Evolutionary conservation across 2,329 filamentous ascomycete species (phyloP).

Genomic region (Elsinoe australis): DNA sequence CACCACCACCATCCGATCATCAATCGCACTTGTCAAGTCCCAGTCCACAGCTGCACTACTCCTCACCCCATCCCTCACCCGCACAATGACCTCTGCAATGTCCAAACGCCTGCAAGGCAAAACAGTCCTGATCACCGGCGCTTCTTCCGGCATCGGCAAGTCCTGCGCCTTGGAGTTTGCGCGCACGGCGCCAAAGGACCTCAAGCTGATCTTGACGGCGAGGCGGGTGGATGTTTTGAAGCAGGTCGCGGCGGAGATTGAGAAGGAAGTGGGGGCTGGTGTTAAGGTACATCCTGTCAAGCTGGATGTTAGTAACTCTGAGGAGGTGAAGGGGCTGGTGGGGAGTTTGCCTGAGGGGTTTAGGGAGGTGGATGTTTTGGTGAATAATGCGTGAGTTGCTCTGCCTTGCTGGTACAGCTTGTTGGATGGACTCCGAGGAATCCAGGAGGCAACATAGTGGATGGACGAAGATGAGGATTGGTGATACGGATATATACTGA

Average conservation of each 20-base stretch:
- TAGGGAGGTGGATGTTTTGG: slow-evolving; percentile 74
- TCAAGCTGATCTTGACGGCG: slow-evolving; percentile 85
- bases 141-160: slow-evolving; percentile 83
- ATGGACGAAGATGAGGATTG: too few relatives aligned
- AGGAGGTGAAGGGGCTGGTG: slow-evolving; percentile 67
- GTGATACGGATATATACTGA: too few relatives aligned
- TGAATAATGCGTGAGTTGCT: slow-evolving; percentile 95
- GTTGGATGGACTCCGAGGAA: too few relatives aligned
- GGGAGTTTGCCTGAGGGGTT: slow-evolving; percentile 69
- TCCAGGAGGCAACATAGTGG: too few relatives aligned
- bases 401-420: too few relatives aligned
- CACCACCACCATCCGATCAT: not conserved
- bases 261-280: slow-evolving; percentile 64
- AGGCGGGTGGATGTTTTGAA: slow-evolving; percentile 71
- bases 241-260: slow-evolving; percentile 68
- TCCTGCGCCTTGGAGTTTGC: slow-evolving; percentile 87
- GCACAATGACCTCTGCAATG: slow-evolving; percentile 60
- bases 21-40: not conserved
- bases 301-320: slow-evolving; percentile 76
- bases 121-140: slow-evolving; percentile 84
- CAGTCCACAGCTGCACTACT: slow-evolving; percentile 7
- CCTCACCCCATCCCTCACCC: slow-evolving; percentile 7
- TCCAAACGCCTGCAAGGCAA: slow-evolving; percentile 84
- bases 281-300: slow-evolving; percentile 76
- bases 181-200: slow-evolving; percentile 66